Base-by-base conservation (phyloP, 768 basidiomycete genomes). In the Lentinus tigrinus region DNA sequence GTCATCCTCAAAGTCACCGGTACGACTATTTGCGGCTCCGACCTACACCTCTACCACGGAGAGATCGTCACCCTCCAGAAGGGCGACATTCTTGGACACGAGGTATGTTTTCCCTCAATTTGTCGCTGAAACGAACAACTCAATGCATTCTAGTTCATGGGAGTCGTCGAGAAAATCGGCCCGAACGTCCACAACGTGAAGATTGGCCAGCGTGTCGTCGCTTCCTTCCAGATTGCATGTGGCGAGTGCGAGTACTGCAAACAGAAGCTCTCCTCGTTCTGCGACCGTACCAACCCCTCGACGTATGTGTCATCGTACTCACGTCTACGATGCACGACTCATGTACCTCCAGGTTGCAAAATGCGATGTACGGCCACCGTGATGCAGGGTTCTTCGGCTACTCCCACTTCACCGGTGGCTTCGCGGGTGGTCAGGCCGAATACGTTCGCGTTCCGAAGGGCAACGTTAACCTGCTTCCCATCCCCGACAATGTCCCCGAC, bases 41-140 rank as follows among this genome's bases (percentile, higher is more conserved):
- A 87, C 65, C 72, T 87, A 17, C 85, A 88, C 67, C 68, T 87
- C 42, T 83, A 82, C 61, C 84, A 89, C 61, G 85, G 85, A 0
- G 87, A 87, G 63, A 89, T 91, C 59, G 66, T 88, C 64, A 75
- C 81, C 2, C 69, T 92, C 42, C 82, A 91, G 68, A 81, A 84
- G 64, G 88, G 86, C 8, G 89, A 91, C 69, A 89, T 91, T 54
- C 72, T 91, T 0, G 88, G 89, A 0, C 89, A 89, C 67, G 88
- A 89, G 72, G 81, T 80, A 40, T n/a, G 60, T 26, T 8, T 4
- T 3, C 1, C 21, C 23, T 21, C 17, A 11, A 24, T 42, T 3
- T 17, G 34, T n/a, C n/a, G n/a, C n/a, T n/a, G n/a, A n/a, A n/a
- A n/a, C n/a, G n/a, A n/a, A n/a, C n/a, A n/a, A n/a, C 23, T 26